Evolutionary conservation across 345 rosid genomes (phyloP), one percentile per base, ranked within the genome.

Genomic region (Citrus inodora): DNA sequence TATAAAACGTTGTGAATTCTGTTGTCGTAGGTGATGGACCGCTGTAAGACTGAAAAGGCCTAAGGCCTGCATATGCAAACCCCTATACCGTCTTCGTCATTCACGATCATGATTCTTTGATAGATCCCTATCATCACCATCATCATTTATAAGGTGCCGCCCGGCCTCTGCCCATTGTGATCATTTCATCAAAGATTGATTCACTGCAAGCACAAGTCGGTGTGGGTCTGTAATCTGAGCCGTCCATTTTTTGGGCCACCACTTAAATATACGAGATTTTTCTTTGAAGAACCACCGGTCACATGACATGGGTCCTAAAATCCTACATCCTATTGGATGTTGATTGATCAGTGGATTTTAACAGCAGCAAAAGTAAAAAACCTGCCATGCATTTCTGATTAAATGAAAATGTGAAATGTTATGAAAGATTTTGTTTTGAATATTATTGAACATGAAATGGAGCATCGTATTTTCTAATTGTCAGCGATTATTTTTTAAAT

Each of bases 251-350:
- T 67, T 59, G 74, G 78, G 67, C 80, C 80, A 67, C 73, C 65
- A 30, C 48, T 70, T 74, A 9, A 73, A 70, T 42, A 40, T 33
- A 46, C 77, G 32, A 77, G 83, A 76, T 80, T 71, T 71, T 62
- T 48, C 17, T 22, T 27, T 17, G 51, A 60, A 71, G 81, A 60
- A 53, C 74, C 76, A 76, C 10, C 46, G 65, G 70, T 25, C 83
- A 80, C 75, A 59, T 82, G 85, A 80, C 75, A 59, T 82, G 85
- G 77, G 30, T 58, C 62, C 71, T 32, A 63, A 46, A 51, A 42
- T 17, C 16, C 77, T 61, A 56, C 37, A 73, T 68, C 14, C 2
- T n/a, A 42, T 21, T 48, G 5, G 71, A 78, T 38, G 60, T 16
- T 37, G 80, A 56, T 65, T 4, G 69, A 66, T 58, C 74, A 17